Base-by-base conservation (phyloP, 495 filamentous ascomycete genomes). In the Aspergillus sclerotiicarbonarius region DNA sequence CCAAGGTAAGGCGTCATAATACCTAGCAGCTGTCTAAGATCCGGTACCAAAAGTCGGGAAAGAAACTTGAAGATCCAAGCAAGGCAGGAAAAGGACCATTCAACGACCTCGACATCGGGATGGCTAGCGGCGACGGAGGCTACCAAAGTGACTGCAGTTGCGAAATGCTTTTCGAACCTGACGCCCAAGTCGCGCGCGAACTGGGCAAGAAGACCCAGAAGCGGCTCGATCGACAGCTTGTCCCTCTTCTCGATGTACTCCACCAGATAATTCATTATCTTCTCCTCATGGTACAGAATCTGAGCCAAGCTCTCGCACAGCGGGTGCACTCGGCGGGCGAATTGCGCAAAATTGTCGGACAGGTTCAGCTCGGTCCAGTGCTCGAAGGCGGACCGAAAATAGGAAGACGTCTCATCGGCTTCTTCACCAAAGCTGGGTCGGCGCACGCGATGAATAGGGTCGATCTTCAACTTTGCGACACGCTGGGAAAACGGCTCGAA, bases 1-100 rank as follows among this genome's bases (percentile, higher is more conserved):
- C 94, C 95, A 33, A 99, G 84, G 50, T 97, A 81, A 7, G 92
- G 89, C 9, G 90, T 84, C 76, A 98, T 85, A 37, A 91, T 83
- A 61, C 89, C 81, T 65, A 90, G 90, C 7, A 95, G 82, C 25
- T 93, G 90, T 61, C 90, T 80, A 52, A 98, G 74, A 66, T 99
- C 90, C 5, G 90, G 87, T 0, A 90, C 88, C 20, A 99, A 67
- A 8, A 97, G 79, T 45, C 89, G 83, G 4, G 91, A 93, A 18
- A 99, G 82, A 63, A 96, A 98, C 67, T 98, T 99, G 82, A 98
- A 95, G 16, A 96, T 82, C 83, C 95, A 97, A 59, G 94, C 91
- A 13, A 99, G 80, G 64, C 90, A 92, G 46, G 84, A 91, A 69
- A 99, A 98, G 55, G 91, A 92, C 95, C 94, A 98, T 75, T 99